phyloP scores from a whole-genome alignment of 106 monocot genomes.

The Dendrobium catenatum region DNA sequence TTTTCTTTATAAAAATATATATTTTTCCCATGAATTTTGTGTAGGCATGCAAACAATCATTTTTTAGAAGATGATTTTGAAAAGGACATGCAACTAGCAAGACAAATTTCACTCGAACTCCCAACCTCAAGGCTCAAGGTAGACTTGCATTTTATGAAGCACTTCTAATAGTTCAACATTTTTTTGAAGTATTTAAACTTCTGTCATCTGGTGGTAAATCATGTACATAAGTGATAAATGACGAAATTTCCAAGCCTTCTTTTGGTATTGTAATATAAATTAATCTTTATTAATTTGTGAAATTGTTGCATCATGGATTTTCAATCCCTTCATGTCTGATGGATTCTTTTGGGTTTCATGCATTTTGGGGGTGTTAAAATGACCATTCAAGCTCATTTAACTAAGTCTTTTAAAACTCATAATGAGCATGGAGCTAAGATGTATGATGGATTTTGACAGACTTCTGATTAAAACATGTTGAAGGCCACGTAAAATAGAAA shows the following conservation, averaged over 20 bases:
- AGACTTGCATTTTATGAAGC: slow-evolving; percentile 2
- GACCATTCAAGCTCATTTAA: not conserved
- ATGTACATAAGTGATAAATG: not conserved
- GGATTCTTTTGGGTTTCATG: not conserved
- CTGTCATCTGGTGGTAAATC: not conserved
- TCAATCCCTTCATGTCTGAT: not conserved
- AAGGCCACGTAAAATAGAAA: not conserved
- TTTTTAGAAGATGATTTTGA: slow-evolving; percentile 65
- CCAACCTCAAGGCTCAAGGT: slow-evolving; percentile 41
- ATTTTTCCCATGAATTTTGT: slow-evolving; percentile 6
- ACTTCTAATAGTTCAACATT: not conserved
- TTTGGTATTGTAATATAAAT: not conserved
- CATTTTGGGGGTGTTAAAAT: not conserved
- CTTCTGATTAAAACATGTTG: not conserved
- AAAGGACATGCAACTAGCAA: slow-evolving; percentile 63
- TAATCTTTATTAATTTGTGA: not conserved
- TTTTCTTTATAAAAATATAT: not conserved
- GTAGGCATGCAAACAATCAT: slow-evolving; percentile 85
- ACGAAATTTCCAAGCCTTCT: not conserved
- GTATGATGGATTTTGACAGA: not conserved
- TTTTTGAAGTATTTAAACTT: not conserved
- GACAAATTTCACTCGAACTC: slow-evolving; percentile 45
- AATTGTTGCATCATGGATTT: not conserved
- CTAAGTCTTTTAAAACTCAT: not conserved
- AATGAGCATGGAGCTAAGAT: not conserved